Conservation (phyloP, 768 basidiomycete genomes). For the Roridomyces roridus region DNA sequence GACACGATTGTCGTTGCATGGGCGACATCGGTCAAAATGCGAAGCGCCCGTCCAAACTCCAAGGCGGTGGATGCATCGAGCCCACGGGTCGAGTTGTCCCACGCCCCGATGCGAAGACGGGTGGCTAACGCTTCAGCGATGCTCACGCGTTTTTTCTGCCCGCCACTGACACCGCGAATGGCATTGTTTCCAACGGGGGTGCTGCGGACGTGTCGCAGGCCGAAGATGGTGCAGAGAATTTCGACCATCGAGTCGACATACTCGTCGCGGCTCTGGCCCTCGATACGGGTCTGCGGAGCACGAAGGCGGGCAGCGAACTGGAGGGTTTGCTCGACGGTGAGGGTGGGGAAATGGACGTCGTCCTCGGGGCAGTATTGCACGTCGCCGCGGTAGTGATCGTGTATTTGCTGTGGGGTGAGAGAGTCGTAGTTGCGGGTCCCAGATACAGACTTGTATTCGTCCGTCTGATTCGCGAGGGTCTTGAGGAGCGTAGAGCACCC, state of each 20-base stretch:
- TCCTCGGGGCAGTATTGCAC: slow-evolving; percentile 85
- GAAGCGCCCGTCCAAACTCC: slow-evolving; percentile 72
- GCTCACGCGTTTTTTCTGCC: slow-evolving; percentile 85
- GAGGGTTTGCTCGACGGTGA: slow-evolving; percentile 82
- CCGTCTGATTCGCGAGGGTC: slow-evolving; percentile 75
- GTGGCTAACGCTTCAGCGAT: slow-evolving; percentile 73
- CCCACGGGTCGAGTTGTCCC: slow-evolving; percentile 76
- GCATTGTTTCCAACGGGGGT: slow-evolving; percentile 82
- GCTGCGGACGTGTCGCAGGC: slow-evolving; percentile 71
- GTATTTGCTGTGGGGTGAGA: slow-evolving; percentile 67
- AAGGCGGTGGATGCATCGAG: slow-evolving; percentile 74
- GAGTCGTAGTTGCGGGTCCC: slow-evolving; percentile 83
- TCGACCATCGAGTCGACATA: slow-evolving; percentile 57
- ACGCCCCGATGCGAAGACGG: slow-evolving; percentile 65
- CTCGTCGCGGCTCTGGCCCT: slow-evolving; percentile 45
- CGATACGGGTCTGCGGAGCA: slow-evolving; percentile 59
- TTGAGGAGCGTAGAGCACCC: slow-evolving; percentile 89
- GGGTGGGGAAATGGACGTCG: slow-evolving; percentile 84
- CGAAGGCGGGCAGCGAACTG: slow-evolving; percentile 72
- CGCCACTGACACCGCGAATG: slow-evolving; percentile 77
- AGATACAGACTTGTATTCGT: slow-evolving; percentile 68
- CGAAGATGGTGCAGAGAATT: slow-evolving; percentile 71
- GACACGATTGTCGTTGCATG: slow-evolving; percentile 73
- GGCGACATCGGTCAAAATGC: slow-evolving; percentile 64
- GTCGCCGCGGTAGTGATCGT: slow-evolving; percentile 75